phyloP scores from a whole-genome alignment of 176 grass and related monocot genomes.

The Oryza officinalis region DNA sequence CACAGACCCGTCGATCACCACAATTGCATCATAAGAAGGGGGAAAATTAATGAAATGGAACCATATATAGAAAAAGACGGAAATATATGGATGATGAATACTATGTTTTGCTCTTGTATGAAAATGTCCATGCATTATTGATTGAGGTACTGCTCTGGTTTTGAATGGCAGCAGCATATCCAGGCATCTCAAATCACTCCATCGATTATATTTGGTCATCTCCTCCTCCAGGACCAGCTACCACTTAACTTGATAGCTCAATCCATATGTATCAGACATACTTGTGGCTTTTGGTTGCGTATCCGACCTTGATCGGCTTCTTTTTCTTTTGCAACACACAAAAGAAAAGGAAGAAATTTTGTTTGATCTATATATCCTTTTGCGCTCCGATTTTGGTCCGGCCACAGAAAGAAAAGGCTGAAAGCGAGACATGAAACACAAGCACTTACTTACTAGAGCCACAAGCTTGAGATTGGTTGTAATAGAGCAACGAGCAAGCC shows the following conservation, averaged over 20 bases:
- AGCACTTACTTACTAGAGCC: not conserved
- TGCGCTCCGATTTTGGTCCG: not conserved
- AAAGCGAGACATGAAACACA: not conserved
- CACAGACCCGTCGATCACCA: not conserved
- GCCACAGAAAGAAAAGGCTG: not conserved
- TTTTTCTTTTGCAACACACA: not conserved
- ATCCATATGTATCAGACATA: not conserved
- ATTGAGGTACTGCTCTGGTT: not conserved
- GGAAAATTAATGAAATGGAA: not conserved
- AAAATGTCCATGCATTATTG: not conserved
- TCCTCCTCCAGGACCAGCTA: not conserved
- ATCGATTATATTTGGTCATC: not conserved
- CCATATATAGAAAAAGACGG: too few species aligned
- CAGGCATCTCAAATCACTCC: not conserved
- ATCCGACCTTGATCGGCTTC: not conserved
- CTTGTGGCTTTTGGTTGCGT: not conserved
- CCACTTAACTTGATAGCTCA: not conserved
- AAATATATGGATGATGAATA: not conserved
- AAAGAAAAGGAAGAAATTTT: not conserved
- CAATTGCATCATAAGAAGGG: too few species aligned
- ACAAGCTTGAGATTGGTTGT: slow-evolving; percentile 2
- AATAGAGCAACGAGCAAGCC: not conserved
- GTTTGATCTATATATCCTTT: not conserved
- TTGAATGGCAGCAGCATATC: not conserved
- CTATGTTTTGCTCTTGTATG: not conserved